Evolutionary conservation across 805 yeast genomes (phyloP).

Genomic region (Yamadazyma paraphyllophila): DNA sequence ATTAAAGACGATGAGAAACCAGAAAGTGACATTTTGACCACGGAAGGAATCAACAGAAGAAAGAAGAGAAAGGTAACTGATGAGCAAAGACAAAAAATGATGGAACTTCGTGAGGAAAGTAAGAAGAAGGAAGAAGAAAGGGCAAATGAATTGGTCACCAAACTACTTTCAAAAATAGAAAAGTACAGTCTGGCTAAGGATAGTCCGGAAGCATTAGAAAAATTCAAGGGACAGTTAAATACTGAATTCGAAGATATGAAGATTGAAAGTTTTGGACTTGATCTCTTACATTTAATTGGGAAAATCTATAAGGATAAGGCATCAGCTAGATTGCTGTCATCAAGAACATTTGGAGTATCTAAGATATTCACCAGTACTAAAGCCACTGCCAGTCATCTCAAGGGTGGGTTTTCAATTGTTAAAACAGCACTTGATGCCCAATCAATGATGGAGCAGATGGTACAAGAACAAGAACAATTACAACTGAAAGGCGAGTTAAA

Average conservation of each 20-base stretch:
- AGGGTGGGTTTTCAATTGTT: constrained; percentile 78
- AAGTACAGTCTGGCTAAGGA: constrained; percentile 56
- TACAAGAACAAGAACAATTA: constrained; percentile 59
- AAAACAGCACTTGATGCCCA: constrained; percentile 89
- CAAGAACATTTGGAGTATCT: constrained; percentile 82
- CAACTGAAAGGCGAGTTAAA: constrained; percentile 27
- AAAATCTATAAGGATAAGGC: constrained; percentile 75
- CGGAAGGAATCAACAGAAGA: constrained; percentile 26
- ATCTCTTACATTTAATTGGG: constrained; percentile 81
- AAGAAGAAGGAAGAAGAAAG: constrained; percentile 49
- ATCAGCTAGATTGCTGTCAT: constrained; percentile 66
- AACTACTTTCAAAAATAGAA: constrained; percentile 49
- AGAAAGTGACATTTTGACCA: constrained; percentile 12
- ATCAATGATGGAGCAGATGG: constrained; percentile 62
- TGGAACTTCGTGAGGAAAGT: constrained; percentile 53
- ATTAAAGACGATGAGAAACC: constrained; percentile 7
- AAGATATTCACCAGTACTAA: constrained; percentile 78
- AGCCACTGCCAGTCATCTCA: constrained; percentile 79
- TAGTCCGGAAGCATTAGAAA: constrained; percentile 56
- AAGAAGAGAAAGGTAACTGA: constrained; percentile 30
- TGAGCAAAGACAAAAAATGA: constrained; percentile 48
- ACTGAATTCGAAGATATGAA: constrained; percentile 77
- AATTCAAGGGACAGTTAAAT: constrained; percentile 52
- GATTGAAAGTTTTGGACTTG: constrained; percentile 93
- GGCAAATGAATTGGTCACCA: constrained; percentile 48